These are phyloP conservation scores for Melampsora larici-populina DNA, from an alignment of 1,284 basidiomycete genomes.

Conservation along the genomic window DNA sequence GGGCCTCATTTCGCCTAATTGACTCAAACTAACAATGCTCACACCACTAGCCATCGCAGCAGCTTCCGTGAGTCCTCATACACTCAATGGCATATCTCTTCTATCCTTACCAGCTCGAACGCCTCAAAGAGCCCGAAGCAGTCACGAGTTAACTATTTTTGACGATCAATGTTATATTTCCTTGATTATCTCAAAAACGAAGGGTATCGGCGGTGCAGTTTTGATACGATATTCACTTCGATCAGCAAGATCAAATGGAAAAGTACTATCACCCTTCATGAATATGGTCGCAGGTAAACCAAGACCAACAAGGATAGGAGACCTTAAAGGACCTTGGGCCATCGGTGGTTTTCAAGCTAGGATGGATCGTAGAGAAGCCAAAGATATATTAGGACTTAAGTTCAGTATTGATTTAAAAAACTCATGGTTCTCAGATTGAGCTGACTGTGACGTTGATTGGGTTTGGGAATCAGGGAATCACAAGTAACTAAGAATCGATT, in stretches of 20 bases:
- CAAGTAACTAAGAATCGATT: slow-evolving; percentile 51
- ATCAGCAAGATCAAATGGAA: slow-evolving; percentile 34
- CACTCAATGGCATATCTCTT: not conserved
- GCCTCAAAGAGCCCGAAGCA: not conserved
- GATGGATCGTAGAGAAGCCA: slow-evolving; percentile 40
- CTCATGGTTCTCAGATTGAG: not conserved
- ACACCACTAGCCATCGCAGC: slow-evolving; percentile 41
- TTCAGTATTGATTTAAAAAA: not conserved
- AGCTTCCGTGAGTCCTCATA: slow-evolving; percentile 25
- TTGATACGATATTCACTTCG: slow-evolving; percentile 39
- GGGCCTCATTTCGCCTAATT: too few species aligned
- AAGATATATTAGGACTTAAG: slow-evolving; percentile 43
- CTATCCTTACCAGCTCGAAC: not conserved
- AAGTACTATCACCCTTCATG: slow-evolving; percentile 35
- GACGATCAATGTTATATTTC: not conserved
- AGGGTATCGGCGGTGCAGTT: slow-evolving; percentile 38
- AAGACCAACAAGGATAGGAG: slow-evolving; percentile 11
- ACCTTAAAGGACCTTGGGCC: slow-evolving; percentile 25
- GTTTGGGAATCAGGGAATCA: slow-evolving; percentile 47
- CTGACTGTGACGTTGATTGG: too few species aligned
- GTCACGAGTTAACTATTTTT: not conserved
- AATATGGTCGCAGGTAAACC: slow-evolving; percentile 39
- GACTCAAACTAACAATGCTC: slow-evolving; percentile 7
- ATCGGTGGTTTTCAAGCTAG: slow-evolving; percentile 37
- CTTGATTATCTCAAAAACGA: not conserved